Base-by-base conservation (phyloP, 2,329 filamentous ascomycete species). In the Talaromyces marneffei region DNA sequence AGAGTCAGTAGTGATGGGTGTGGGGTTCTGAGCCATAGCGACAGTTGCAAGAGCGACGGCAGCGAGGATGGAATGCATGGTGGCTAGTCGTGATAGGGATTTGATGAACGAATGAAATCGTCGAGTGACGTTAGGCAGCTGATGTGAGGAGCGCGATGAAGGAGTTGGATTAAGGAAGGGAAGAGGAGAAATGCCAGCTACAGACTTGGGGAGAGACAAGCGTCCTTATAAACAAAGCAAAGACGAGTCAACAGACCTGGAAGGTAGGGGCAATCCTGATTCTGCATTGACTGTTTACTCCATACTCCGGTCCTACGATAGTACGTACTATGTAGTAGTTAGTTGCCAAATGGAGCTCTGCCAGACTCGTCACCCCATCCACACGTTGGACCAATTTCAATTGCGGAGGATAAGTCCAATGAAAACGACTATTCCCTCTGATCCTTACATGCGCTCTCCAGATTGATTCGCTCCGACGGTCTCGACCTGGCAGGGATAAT, bases 51-150 rank as follows among this genome's bases (percentile, higher is more conserved):
- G 67, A 71, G 78, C 72, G 67, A 75, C 65, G 68, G 79, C 44
- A 59, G 81, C 62, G 66, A 77, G 65, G 33, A 77, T 76, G 71
- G 72, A 70, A 72, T 77, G 80, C 79, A 82, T 82, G 42, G 40
- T 62, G 48, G 80, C 79, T 82, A 81, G n/a, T 29, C 39, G 20
- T 33, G 37, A 16, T 27, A 50, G 39, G n/a, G 25, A 31, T 18
- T 20, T 8, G 31, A 23, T 39, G 42, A 57, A 59, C 23, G 35
- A 40, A 46, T 23, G 46, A 23, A 53, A 37, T 31, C n/a, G 54
- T n/a, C 53, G 33, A 50, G 29, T 52, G 31, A 55, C 23, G 31
- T 37, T 9, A n/a, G 23, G 33, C 14, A 9, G 16, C 18, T 25
- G 18, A 27, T 10, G 52, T 40, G n/a, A 18, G n/a, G 44, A 40